Conservation (phyloP, 352 stramenopile genomes). For the Phytopythium chamaehyphon region DNA sequence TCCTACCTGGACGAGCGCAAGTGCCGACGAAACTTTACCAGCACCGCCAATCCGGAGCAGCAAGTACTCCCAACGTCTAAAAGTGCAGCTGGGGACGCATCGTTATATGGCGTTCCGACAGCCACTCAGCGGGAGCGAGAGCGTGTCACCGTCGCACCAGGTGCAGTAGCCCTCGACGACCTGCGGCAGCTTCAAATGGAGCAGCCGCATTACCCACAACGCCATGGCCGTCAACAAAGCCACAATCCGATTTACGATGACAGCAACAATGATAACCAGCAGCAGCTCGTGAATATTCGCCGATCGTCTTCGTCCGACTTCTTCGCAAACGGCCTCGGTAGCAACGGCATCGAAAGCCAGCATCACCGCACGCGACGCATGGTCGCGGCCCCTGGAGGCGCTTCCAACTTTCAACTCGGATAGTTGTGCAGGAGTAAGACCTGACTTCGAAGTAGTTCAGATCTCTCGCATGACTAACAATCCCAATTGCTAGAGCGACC, state of each 20-base stretch:
- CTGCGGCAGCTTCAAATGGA: constrained; percentile 28
- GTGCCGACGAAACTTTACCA: constrained; percentile 30
- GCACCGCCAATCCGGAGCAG: constrained; percentile 27
- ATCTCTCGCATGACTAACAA: too few relatives aligned
- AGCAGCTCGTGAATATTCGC: neutral
- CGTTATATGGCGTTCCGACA: constrained; percentile 36
- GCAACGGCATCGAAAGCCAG: constrained; percentile 22
- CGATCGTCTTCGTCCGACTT: constrained; percentile 22
- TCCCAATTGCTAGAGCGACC: too few relatives aligned
- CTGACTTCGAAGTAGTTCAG: too few relatives aligned
- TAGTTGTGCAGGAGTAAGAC: too few relatives aligned
- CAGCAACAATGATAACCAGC: neutral
- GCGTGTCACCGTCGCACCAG: constrained; percentile 29
- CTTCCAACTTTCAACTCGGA: constrained; percentile 46
- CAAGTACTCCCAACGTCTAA: constrained; percentile 7
- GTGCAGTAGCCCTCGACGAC: constrained; percentile 29
- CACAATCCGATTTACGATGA: constrained; percentile 2
- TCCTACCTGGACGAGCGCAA: constrained; percentile 57
- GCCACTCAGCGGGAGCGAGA: constrained; percentile 36
- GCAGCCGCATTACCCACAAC: constrained; percentile 4
- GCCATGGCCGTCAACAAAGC: neutral
- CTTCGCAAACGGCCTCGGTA: constrained; percentile 31
- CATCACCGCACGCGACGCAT: constrained; percentile 41
- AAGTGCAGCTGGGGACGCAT: constrained; percentile 28
- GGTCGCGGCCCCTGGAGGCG: constrained; percentile 30